Evolutionary conservation across 257 asterid genomes (phyloP), one percentile per base, ranked within the genome.

Genomic region (Schizonepeta tenuifolia): DNA sequence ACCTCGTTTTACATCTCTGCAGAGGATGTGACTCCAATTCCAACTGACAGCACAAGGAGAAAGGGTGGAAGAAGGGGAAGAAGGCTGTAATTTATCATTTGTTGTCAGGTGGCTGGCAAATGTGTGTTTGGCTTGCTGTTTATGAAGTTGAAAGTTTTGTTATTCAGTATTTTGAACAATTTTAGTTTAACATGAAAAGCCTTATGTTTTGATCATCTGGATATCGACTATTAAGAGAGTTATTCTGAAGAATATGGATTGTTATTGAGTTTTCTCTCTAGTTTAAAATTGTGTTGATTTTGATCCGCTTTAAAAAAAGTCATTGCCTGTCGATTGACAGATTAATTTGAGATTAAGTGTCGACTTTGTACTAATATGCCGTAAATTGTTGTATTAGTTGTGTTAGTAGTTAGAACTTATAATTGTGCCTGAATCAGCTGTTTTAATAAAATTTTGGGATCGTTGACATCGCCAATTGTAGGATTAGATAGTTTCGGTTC

Each of bases 21-120:
- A 88, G 94, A 88, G 91, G 91, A 88, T 12, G 91, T 86, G 53
- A 88, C 94, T 77, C 94, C 91, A 11, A 83, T 88, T 75, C 94
- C 94, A 60, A 88, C 94, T 0, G 94, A 88, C 76, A 86, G 94
- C 76, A 88, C 94, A 3, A 69, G 94, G 22, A 70, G 94, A 77
- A 88, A 88, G 88, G 91, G 94, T 77, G 91, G 94, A 9, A 64
- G 91, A 79, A 82, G 94, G 69, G 94, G 94, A 82, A 84, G 94
- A 77, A 88, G 94, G 79, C 86, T 88, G 68, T 88, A 76, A 83
- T 38, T 73, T 31, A 13, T 64, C 41, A 40, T 13, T 24, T 51
- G 49, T 31, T 22, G 63, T 26, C 58, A 9, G 17, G 53, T 54
- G 41, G 31, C 58, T 38, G 40, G 51, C 71, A 33, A 56, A 54